Evolutionary conservation across 768 basidiomycete genomes (phyloP).

Genomic region (Calocybe gangraenosa): DNA sequence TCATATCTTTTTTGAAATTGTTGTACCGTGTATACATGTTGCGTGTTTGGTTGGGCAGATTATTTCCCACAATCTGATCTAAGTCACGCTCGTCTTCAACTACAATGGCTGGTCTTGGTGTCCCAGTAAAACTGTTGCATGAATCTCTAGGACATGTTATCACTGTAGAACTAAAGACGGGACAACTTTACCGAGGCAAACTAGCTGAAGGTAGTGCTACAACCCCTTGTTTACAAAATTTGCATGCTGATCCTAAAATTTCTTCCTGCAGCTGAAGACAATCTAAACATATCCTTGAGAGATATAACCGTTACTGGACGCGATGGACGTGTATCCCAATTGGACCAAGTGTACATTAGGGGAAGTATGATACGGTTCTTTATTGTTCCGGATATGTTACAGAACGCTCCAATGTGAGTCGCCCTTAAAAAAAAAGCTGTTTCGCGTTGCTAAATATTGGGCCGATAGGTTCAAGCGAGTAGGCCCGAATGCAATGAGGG

Average conservation of each 20-base stretch:
- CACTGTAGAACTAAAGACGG: constrained; percentile 97
- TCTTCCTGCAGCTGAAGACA: constrained; percentile 82
- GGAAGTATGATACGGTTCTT: constrained; percentile 99
- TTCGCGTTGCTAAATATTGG: neutral
- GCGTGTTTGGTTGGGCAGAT: constrained; percentile 14
- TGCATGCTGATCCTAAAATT: constrained; percentile 7
- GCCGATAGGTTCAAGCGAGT: constrained; percentile 92
- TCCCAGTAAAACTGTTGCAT: constrained; percentile 94
- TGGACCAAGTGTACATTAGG: constrained; percentile 98
- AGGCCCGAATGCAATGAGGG: constrained; percentile 97
- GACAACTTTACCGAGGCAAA: constrained; percentile 95
- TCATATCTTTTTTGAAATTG: no score
- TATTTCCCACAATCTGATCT: constrained; percentile 13
- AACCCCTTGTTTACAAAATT: constrained; percentile 6
- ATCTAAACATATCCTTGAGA: constrained; percentile 92
- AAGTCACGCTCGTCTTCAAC: constrained; percentile 11
- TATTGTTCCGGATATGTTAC: constrained; percentile 98
- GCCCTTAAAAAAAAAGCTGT: constrained; percentile 6
- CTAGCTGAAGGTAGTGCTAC: constrained; percentile 79
- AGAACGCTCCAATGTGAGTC: constrained; percentile 96
- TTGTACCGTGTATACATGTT: no score
- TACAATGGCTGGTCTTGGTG: constrained; percentile 73
- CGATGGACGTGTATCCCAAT: constrained; percentile 96
- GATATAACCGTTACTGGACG: constrained; percentile 98
- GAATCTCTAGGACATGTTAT: constrained; percentile 95